These are phyloP conservation scores for Trichocladium uniseriatum DNA, from an alignment of 495 filamentous ascomycete species.

Conservation along the genomic window DNA sequence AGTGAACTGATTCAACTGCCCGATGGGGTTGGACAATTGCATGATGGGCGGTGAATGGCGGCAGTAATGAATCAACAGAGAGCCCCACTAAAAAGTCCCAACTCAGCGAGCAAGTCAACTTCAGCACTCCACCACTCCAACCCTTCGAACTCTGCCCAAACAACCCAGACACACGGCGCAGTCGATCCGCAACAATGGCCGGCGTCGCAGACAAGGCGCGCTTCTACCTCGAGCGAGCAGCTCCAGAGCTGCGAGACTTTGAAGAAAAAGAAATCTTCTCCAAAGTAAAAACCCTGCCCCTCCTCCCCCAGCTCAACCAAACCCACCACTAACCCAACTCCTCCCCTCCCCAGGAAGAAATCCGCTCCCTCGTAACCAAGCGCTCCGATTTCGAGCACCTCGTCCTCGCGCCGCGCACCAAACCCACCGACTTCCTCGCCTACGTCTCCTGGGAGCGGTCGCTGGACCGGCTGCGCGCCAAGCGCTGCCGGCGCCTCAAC, in stretches of 20 bases:
- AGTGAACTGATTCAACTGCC: too few species aligned
- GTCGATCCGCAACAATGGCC: slow-evolving; percentile 49
- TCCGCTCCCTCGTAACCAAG: slow-evolving; percentile 74
- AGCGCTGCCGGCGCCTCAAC: slow-evolving; percentile 69
- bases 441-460: slow-evolving; percentile 91
- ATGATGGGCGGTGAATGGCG: slow-evolving; percentile 7
- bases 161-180: background rate
- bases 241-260: slow-evolving; percentile 82
- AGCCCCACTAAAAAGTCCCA: slow-evolving; percentile 29
- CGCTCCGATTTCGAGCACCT: slow-evolving; percentile 90
- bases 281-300: slow-evolving; percentile 40
- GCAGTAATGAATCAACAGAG: background rate
- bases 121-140: background rate
- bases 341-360: slow-evolving; percentile 56
- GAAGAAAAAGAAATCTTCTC: slow-evolving; percentile 82
- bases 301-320: background rate
- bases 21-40: too few species aligned
- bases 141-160: background rate
- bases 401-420: slow-evolving; percentile 68
- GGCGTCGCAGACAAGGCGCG: slow-evolving; percentile 85
- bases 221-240: slow-evolving; percentile 83
- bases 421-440: slow-evolving; percentile 66
- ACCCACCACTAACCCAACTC: slow-evolving; percentile 3
- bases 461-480: slow-evolving; percentile 69
- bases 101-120: slow-evolving; percentile 3